Conservation (phyloP, 2,329 filamentous ascomycete species). For the Stemphylium vesicarium region DNA sequence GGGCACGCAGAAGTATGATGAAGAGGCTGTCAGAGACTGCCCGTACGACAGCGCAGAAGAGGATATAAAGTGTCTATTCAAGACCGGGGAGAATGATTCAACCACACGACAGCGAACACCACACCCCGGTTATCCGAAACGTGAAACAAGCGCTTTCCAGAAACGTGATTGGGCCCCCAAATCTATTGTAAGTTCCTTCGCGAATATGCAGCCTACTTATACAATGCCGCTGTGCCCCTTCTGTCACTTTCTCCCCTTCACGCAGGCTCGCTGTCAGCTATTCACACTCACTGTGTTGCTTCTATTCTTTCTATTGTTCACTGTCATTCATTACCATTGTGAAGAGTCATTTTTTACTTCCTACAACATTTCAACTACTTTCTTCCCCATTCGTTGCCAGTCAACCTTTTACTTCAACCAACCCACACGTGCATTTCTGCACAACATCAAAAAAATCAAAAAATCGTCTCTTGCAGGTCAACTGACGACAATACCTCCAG, state of each 20-base stretch:
- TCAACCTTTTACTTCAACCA: slow-evolving; percentile 20
- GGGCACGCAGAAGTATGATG: slow-evolving; percentile 21
- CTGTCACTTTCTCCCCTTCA: slow-evolving; percentile 31
- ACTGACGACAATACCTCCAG: slow-evolving; percentile 37
- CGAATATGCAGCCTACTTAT: slow-evolving; percentile 36
- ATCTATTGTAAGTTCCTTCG: slow-evolving; percentile 39
- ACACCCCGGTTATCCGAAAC: slow-evolving; percentile 36
- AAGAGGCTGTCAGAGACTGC: slow-evolving; percentile 28
- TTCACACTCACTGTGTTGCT: slow-evolving; percentile 36
- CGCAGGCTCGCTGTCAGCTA: slow-evolving; percentile 41
- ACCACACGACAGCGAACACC: slow-evolving; percentile 37
- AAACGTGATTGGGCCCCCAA: slow-evolving; percentile 39
- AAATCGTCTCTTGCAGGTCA: slow-evolving; percentile 35
- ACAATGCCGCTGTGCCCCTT: slow-evolving; percentile 30
- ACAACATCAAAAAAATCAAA: slow-evolving; percentile 18
- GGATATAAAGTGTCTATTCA: slow-evolving; percentile 41
- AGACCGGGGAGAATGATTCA: slow-evolving; percentile 28
- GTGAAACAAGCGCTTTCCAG: slow-evolving; percentile 46
- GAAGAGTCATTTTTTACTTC: slow-evolving; percentile 17
- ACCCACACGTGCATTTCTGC: slow-evolving; percentile 16
- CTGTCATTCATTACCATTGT: slow-evolving; percentile 42
- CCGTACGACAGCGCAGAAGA: slow-evolving; percentile 28
- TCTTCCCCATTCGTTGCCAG: slow-evolving; percentile 26
- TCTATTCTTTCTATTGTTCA: slow-evolving; percentile 36
- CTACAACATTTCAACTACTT: slow-evolving; percentile 19